Percentiles rank a stretch among this genome's conserved stretches.
phyloP scores from a whole-genome alignment of 495 filamentous ascomycete species.

The Penicillium manginii region DNA sequence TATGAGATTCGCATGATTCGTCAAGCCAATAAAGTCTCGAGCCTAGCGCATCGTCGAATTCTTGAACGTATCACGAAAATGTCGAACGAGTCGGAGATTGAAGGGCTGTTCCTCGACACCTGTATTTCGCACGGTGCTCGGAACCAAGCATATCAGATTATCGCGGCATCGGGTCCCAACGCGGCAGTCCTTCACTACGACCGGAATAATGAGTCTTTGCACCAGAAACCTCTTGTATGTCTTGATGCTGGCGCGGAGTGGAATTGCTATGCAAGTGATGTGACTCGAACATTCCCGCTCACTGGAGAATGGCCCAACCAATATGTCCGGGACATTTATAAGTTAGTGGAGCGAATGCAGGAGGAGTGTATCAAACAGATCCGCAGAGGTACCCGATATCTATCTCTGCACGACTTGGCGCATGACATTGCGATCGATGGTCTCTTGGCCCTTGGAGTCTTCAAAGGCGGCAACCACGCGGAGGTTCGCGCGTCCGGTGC shows the following conservation, averaged over 20 bases:
- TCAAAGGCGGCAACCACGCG: constrained; percentile 54
- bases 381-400: constrained; percentile 66
- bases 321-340: constrained; percentile 72
- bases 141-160: constrained; percentile 83
- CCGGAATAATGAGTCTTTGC: constrained; percentile 72
- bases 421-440: constrained; percentile 72
- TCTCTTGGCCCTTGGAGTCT: constrained; percentile 69
- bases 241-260: constrained; percentile 88
- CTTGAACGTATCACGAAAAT: constrained; percentile 61
- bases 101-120: constrained; percentile 71
- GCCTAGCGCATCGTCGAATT: constrained; percentile 70
- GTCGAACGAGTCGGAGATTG: constrained; percentile 79
- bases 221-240: constrained; percentile 69
- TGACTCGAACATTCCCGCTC: constrained; percentile 86
- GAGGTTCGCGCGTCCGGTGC: constrained; percentile 73
- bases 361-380: constrained; percentile 70
- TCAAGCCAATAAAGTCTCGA: constrained; percentile 76
- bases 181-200: constrained; percentile 86
- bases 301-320: constrained; percentile 59
- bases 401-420: constrained; percentile 70
- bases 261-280: constrained; percentile 85
- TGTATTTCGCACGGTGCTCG: constrained; percentile 74
- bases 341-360: constrained; percentile 81
- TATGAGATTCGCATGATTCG: constrained; percentile 81
- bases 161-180: constrained; percentile 78